phyloP scores from a whole-genome alignment of 768 basidiomycete species.

The Tulasnella sp. region DNA sequence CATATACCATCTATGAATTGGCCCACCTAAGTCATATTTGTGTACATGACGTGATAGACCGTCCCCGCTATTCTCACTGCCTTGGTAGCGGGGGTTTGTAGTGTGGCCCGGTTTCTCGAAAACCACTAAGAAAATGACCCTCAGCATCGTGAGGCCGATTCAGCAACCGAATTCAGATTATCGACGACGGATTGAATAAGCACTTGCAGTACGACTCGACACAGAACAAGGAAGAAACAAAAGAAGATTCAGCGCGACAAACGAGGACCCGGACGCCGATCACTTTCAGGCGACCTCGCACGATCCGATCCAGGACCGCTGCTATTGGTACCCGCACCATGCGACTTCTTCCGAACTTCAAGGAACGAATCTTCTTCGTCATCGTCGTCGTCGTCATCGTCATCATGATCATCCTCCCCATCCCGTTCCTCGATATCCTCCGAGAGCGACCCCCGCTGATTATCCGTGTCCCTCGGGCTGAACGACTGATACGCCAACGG shows the following conservation, averaged over 20 bases:
- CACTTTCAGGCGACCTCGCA: constrained; percentile 1
- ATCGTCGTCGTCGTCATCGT: constrained; percentile 18
- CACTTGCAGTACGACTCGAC: too few relatives aligned
- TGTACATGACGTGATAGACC: too few relatives aligned
- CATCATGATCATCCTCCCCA: constrained; percentile 11
- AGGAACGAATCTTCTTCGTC: constrained; percentile 18
- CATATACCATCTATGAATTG: too few relatives aligned
- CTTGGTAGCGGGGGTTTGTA: too few relatives aligned
- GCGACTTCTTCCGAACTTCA: constrained; percentile 11
- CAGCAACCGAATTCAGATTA: too few relatives aligned
- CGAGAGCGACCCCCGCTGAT: background rate
- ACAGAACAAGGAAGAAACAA: background rate
- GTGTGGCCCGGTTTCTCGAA: too few relatives aligned
- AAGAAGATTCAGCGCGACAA: background rate
- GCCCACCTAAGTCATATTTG: too few relatives aligned
- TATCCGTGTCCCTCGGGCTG: background rate
- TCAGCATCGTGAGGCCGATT: too few relatives aligned
- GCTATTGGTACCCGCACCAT: background rate
- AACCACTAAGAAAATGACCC: too few relatives aligned
- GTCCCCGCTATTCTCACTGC: too few relatives aligned
- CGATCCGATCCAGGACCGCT: background rate
- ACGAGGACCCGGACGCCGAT: background rate
- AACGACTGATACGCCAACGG: constrained; percentile 9
- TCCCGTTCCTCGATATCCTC: constrained; percentile 9
- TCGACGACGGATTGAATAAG: too few relatives aligned